These are phyloP conservation scores for Neonectria sp. DNA, from an alignment of 2,329 filamentous ascomycete species.

Conservation along the genomic window DNA sequence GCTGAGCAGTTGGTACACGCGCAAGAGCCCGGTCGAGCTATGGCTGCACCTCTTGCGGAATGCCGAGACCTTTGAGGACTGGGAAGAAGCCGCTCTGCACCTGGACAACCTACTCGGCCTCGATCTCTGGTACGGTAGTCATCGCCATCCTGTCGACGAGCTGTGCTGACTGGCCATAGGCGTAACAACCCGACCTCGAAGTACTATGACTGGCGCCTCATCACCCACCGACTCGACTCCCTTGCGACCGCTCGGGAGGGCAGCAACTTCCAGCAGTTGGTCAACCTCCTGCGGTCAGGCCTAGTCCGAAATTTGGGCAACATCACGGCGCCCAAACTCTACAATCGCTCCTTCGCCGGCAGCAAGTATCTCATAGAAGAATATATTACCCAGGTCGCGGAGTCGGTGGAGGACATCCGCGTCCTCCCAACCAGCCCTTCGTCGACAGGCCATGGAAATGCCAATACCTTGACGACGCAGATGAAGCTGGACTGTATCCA, in stretches of 20 bases:
- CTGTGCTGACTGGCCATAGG: slow-evolving; percentile 62
- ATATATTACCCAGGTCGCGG: slow-evolving; percentile 88
- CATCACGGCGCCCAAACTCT: slow-evolving; percentile 85
- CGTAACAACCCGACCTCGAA: slow-evolving; percentile 85
- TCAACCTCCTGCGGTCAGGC: slow-evolving; percentile 85
- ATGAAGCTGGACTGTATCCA: slow-evolving; percentile 89
- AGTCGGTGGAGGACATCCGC: slow-evolving; percentile 84
- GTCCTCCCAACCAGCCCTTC: slow-evolving; percentile 71
- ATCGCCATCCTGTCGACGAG: slow-evolving; percentile 30
- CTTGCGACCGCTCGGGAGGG: slow-evolving; percentile 79
- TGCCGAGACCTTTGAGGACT: slow-evolving; percentile 84
- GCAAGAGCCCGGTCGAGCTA: slow-evolving; percentile 74
- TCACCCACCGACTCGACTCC: slow-evolving; percentile 81
- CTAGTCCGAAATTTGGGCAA: slow-evolving; percentile 91
- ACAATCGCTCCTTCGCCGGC: slow-evolving; percentile 87
- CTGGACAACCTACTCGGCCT: slow-evolving; percentile 87
- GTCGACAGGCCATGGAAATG: slow-evolving; percentile 51
- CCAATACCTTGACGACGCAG: slow-evolving; percentile 73
- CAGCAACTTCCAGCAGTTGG: slow-evolving; percentile 80
- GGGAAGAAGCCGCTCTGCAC: slow-evolving; percentile 86
- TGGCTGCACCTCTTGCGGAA: slow-evolving; percentile 77
- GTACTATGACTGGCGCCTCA: slow-evolving; percentile 89
- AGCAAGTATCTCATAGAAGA: slow-evolving; percentile 94
- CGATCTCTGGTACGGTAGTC: slow-evolving; percentile 77
- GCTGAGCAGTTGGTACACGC: slow-evolving; percentile 76